Conservation (phyloP, 2,329 filamentous ascomycete genomes). For the Amauroascus verrucosus region DNA sequence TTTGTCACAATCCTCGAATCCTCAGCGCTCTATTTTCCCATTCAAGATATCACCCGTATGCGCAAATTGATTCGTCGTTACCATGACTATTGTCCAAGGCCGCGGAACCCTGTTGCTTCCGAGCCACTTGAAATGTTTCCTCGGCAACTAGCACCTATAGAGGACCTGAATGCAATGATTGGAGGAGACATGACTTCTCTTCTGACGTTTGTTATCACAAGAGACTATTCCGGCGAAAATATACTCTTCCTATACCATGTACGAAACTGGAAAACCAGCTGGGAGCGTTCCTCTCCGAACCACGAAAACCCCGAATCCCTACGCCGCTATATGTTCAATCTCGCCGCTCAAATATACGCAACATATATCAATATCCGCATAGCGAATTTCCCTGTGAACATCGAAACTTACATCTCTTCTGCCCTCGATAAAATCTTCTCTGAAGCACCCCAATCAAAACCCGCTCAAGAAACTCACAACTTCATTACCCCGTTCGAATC, state of each 20-base stretch:
- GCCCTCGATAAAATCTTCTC: conserved; percentile 44
- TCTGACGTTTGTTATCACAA: conserved; percentile 50
- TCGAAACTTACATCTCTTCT: conserved; percentile 46
- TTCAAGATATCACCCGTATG: conserved; percentile 26
- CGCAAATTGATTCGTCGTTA: neutral
- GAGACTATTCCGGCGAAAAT: conserved; percentile 58
- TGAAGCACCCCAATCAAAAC: conserved; percentile 31
- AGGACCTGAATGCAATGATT: conserved; percentile 45
- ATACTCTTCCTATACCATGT: conserved; percentile 53
- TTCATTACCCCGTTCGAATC: conserved; percentile 24
- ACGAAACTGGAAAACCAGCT: conserved; percentile 42
- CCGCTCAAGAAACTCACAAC: conserved; percentile 31
- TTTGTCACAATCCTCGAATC: conserved; percentile 51
- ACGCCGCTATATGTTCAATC: conserved; percentile 42
- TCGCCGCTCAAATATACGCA: conserved; percentile 48
- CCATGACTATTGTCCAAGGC: neutral
- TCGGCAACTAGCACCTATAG: neutral
- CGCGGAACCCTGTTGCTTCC: neutral
- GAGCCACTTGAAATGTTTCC: neutral
- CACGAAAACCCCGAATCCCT: conserved; percentile 12
- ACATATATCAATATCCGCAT: conserved; percentile 47
- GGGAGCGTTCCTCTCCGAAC: conserved; percentile 15
- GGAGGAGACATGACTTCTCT: conserved; percentile 47
- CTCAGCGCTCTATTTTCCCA: conserved; percentile 50
- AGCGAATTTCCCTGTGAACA: conserved; percentile 54